Evolutionary conservation across 495 filamentous ascomycete genomes (phyloP).

Genomic region (Penicillium coprophilum): DNA sequence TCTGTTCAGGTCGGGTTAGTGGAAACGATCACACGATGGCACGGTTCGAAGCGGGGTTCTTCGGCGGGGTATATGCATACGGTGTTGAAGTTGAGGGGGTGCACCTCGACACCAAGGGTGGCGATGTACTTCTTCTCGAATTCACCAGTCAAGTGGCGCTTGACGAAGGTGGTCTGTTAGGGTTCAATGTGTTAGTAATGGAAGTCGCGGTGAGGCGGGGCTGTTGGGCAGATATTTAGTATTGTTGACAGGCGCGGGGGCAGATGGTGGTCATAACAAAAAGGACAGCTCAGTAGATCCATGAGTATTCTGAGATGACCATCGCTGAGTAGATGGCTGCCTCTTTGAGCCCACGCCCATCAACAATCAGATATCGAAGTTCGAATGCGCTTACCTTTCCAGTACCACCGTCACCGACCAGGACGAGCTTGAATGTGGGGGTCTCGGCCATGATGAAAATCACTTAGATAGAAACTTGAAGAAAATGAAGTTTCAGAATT

Average conservation of each 20-base stretch:
- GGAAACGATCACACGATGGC: constrained; percentile 17
- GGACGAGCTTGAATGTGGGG: constrained; percentile 97
- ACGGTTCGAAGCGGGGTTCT: constrained; percentile 32
- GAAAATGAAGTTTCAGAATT: constrained; percentile 2
- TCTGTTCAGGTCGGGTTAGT: constrained; percentile 59
- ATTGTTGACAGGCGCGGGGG: constrained; percentile 36
- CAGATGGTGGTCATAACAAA: constrained; percentile 17
- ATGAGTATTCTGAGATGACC: constrained; percentile 4
- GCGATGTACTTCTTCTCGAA: constrained; percentile 99
- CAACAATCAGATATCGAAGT: constrained; percentile 6
- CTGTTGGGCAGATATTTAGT: constrained; percentile 32
- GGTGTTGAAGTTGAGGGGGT: constrained; percentile 90
- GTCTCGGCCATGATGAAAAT: constrained; percentile 62
- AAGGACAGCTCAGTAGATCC: constrained; percentile 5
- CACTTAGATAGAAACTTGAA: constrained; percentile 9
- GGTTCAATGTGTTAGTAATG: constrained; percentile 34
- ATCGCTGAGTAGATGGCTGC: neutral
- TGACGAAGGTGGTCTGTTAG: constrained; percentile 97
- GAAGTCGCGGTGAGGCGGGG: constrained; percentile 21
- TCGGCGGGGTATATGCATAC: constrained; percentile 70
- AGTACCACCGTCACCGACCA: constrained; percentile 99
- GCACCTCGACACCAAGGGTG: constrained; percentile 98
- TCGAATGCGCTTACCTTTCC: constrained; percentile 77
- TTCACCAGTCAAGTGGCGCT: constrained; percentile 98
- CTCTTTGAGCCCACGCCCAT: constrained; percentile 7